These are phyloP conservation scores for Nemophila menziesii DNA, from an alignment of 257 asterid species.

Conservation along the genomic window DNA sequence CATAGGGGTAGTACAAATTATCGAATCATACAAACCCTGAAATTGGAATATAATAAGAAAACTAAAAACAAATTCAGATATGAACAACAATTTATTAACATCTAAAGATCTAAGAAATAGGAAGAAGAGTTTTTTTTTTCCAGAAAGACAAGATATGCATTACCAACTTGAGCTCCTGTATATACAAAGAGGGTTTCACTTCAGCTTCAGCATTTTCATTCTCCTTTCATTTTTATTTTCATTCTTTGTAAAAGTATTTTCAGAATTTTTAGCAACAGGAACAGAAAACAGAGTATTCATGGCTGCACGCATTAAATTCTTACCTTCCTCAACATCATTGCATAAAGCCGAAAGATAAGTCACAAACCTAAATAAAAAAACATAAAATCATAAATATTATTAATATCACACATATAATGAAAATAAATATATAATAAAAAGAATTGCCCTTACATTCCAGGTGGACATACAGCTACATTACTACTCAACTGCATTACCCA, in stretches of 20 bases:
- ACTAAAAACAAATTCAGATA: background rate
- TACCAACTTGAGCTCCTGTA: slow-evolving; percentile 59
- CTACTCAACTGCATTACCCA: slow-evolving; percentile 75
- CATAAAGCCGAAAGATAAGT: slow-evolving; percentile 63
- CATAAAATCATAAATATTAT: too few species aligned
- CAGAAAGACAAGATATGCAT: slow-evolving; percentile 14
- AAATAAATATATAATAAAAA: too few species aligned
- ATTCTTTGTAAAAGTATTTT: slow-evolving; percentile 18
- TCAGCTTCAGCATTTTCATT: slow-evolving; percentile 20
- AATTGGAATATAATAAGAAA: slow-evolving; percentile 16
- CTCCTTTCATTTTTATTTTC: too few species aligned
- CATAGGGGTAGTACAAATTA: slow-evolving; percentile 37
- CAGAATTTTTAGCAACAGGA: slow-evolving; percentile 27
- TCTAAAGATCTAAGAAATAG: background rate
- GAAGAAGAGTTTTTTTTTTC: background rate
- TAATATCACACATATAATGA: background rate
- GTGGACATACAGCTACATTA: slow-evolving; percentile 59
- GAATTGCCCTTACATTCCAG: slow-evolving; percentile 68
- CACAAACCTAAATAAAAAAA: slow-evolving; percentile 50
- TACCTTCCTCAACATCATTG: slow-evolving; percentile 53
- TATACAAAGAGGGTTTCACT: slow-evolving; percentile 48
- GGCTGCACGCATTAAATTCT: slow-evolving; percentile 51
- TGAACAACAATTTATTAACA: background rate
- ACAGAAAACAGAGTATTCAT: slow-evolving; percentile 44
- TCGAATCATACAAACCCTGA: slow-evolving; percentile 32